Conservation (phyloP, 2,329 filamentous ascomycete genomes). For the Chaetomium sp. region DNA sequence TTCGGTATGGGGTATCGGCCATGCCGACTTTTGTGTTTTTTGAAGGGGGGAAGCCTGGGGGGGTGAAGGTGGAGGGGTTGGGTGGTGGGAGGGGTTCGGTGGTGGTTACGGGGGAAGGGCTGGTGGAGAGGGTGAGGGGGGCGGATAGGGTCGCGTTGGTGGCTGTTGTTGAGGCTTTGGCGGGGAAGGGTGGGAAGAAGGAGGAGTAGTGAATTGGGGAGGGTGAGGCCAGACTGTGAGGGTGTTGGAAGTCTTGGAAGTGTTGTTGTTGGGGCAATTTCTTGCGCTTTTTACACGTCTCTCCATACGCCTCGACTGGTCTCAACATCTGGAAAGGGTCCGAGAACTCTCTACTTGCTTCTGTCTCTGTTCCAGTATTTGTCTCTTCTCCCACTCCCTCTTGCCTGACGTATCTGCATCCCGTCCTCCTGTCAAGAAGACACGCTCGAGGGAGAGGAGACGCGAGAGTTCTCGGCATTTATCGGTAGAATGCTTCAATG, state of each 20-base stretch:
- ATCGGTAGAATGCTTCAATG: conserved; percentile 1
- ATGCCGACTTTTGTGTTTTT: conserved; percentile 53
- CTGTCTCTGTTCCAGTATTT: no score
- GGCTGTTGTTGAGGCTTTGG: conserved; percentile 25
- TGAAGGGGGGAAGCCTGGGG: conserved; percentile 36
- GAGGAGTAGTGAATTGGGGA: no score
- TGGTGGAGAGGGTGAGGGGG: conserved; percentile 28
- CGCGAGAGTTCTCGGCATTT: background rate
- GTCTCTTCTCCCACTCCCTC: no score
- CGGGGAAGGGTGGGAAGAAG: no score
- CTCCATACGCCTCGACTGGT: no score
- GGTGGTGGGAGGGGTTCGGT: conserved; percentile 6
- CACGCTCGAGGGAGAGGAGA: background rate
- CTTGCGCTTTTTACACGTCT: no score
- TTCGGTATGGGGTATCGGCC: conserved; percentile 41
- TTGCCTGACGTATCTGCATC: no score
- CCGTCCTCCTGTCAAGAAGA: background rate
- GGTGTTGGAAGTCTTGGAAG: no score
- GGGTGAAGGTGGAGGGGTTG: conserved; percentile 29
- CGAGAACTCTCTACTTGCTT: no score
- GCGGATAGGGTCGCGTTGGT: conserved; percentile 27
- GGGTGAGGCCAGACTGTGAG: no score
- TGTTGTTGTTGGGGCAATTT: no score
- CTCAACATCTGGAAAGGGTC: no score
- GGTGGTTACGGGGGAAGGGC: conserved; percentile 11